Conservation (phyloP, 371 early-diverging fungal genomes). For the Mortierella sp. region DNA sequence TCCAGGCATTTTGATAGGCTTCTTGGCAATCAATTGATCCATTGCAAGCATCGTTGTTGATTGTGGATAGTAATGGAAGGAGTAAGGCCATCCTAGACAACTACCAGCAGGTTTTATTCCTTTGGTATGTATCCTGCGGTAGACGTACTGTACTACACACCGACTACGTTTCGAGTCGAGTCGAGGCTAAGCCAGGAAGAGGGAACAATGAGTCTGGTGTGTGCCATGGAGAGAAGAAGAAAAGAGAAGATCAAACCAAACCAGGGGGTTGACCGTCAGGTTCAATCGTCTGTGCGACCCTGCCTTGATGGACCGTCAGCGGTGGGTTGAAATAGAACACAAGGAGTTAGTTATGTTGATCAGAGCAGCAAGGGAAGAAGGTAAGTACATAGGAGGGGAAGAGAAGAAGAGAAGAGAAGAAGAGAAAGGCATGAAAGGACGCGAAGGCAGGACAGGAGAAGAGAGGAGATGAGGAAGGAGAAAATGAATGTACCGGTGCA, state of each 20-base stretch:
- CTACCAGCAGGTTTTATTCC: too few relatives aligned
- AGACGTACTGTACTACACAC: too few relatives aligned
- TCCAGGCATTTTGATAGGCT: too few relatives aligned
- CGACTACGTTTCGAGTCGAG: too few relatives aligned
- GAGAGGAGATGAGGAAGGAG: background rate
- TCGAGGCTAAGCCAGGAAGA: too few relatives aligned
- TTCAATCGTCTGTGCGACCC: conserved; percentile 8
- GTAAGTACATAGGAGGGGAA: background rate
- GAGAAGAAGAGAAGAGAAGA: background rate
- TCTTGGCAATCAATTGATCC: too few relatives aligned
- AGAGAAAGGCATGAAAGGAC: background rate
- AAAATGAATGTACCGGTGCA: background rate
- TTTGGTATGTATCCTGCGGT: too few relatives aligned
- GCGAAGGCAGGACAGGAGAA: background rate
- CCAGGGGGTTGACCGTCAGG: background rate
- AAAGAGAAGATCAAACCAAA: background rate
- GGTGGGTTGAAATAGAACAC: background rate
- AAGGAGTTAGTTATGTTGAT: too few relatives aligned
- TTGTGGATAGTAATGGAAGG: too few relatives aligned
- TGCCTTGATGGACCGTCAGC: background rate
- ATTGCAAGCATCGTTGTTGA: too few relatives aligned
- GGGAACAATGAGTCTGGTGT: too few relatives aligned
- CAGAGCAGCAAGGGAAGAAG: background rate
- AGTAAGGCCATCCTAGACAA: too few relatives aligned
- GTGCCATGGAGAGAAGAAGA: background rate